phyloP scores from a whole-genome alignment of 805 yeast genomes.

The Vanderwaltozyma polyspora region DNA sequence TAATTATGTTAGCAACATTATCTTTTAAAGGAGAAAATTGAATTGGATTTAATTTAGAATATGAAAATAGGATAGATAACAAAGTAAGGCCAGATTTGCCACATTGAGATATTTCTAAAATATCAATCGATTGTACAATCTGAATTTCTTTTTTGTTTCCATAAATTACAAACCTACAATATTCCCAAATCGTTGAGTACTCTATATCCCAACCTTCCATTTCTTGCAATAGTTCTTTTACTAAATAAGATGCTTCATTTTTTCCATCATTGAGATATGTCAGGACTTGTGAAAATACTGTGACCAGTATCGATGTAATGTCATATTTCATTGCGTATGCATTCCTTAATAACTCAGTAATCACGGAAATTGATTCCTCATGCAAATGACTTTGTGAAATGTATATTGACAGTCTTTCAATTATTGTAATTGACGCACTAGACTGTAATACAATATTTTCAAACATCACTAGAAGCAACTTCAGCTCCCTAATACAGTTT shows the following conservation, averaged over 20 bases:
- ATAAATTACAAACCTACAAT: neutral
- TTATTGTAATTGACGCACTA: conserved; percentile 3
- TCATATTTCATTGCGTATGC: conserved; percentile 1
- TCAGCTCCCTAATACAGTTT: conserved; percentile 12
- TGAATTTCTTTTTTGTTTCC: too few species aligned
- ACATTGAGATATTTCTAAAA: conserved; percentile 5
- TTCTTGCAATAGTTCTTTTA: conserved; percentile 2
- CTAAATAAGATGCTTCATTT: neutral
- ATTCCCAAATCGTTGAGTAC: neutral
- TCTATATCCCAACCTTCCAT: neutral
- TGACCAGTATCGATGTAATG: conserved; percentile 7
- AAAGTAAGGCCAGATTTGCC: conserved; percentile 5
- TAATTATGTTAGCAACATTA: conserved; percentile 4
- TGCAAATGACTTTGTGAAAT: conserved; percentile 7
- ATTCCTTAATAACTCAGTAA: conserved; percentile 5
- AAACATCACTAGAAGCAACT: conserved; percentile 8
- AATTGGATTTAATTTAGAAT: conserved; percentile 5
- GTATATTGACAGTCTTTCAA: conserved; percentile 6
- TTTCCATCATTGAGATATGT: neutral
- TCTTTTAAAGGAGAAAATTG: conserved; percentile 1
- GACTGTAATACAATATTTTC: conserved; percentile 3
- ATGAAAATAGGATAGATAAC: conserved; percentile 12
- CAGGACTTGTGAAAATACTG: conserved; percentile 9
- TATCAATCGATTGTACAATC: conserved; percentile 3
- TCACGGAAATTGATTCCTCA: conserved; percentile 9